A percentile compares a stretch with the other conserved stretches of the same genome.
These are phyloP conservation scores for Daedaleopsis sinensis DNA, from an alignment of 768 basidiomycete species.

Conservation along the genomic window DNA sequence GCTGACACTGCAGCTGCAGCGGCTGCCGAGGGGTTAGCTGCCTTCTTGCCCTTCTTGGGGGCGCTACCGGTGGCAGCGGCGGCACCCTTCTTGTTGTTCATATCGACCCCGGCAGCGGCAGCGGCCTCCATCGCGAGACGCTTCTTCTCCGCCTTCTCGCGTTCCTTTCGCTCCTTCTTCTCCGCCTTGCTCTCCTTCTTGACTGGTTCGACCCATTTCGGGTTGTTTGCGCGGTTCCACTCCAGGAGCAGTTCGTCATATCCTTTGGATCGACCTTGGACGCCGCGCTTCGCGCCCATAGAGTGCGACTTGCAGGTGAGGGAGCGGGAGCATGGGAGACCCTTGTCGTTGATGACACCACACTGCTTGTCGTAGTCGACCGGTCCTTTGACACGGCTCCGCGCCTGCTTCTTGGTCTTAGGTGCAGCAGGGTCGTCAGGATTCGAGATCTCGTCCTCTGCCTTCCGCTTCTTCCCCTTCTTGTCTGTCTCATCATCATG, in stretches of 20 bases:
- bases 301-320: slow-evolving; percentile 98
- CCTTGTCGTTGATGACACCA: slow-evolving; percentile 96
- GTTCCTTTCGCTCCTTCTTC: slow-evolving; percentile 82
- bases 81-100: slow-evolving; percentile 45
- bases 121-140: slow-evolving; percentile 70
- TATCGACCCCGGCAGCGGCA: slow-evolving; percentile 56
- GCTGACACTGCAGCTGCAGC: slow-evolving; percentile 43
- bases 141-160: slow-evolving; percentile 85
- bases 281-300: slow-evolving; percentile 94
- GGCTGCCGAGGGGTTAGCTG: slow-evolving; percentile 41
- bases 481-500: slow-evolving; percentile 34
- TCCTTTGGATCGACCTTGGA: slow-evolving; percentile 77
- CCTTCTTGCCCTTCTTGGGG: slow-evolving; percentile 70
- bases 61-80: slow-evolving; percentile 31
- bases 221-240: slow-evolving; percentile 88
- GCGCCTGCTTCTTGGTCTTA: slow-evolving; percentile 78
- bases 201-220: slow-evolving; percentile 86
- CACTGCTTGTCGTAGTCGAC: slow-evolving; percentile 92
- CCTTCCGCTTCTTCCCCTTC: slow-evolving; percentile 80
- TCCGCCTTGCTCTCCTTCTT: slow-evolving; percentile 87
- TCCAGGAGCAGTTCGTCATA: slow-evolving; percentile 91
- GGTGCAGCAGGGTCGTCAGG: slow-evolving; percentile 64
- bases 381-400: slow-evolving; percentile 81
- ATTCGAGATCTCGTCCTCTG: slow-evolving; percentile 70
- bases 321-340: slow-evolving; percentile 88